Conservation (phyloP, 2,329 filamentous ascomycete genomes). For the Emericellopsis atlantica region DNA sequence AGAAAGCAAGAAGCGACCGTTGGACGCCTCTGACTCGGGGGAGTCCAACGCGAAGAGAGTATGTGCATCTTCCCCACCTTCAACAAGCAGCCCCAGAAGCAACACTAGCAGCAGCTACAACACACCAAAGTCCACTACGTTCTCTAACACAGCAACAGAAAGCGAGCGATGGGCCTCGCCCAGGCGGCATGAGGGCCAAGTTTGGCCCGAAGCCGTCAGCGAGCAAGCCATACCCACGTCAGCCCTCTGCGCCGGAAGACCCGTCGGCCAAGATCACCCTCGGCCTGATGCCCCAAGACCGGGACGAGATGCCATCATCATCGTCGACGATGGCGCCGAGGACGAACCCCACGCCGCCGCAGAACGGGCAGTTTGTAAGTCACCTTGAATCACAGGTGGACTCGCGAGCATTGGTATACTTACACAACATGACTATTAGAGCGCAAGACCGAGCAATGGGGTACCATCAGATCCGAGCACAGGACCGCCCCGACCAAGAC, state of each 20-base stretch:
- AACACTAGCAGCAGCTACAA: neutral
- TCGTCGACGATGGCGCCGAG: constrained; percentile 5
- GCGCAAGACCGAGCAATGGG: no score
- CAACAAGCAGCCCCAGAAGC: neutral
- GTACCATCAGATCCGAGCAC: no score
- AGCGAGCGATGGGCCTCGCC: constrained; percentile 15
- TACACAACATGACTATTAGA: no score
- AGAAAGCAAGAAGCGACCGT: constrained; percentile 27
- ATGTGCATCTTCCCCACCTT: constrained; percentile 10
- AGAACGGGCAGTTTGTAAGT: constrained; percentile 10
- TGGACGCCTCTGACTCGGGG: constrained; percentile 20
- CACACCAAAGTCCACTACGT: neutral
- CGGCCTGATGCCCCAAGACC: constrained; percentile 31
- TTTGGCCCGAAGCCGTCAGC: constrained; percentile 16
- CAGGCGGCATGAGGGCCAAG: constrained; percentile 19
- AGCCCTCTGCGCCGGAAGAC: constrained; percentile 21
- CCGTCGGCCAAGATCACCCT: constrained; percentile 40
- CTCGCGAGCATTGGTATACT: no score
- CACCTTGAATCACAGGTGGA: constrained; percentile 1
- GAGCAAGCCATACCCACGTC: constrained; percentile 5
- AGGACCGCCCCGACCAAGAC: neutral
- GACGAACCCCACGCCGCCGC: constrained; percentile 5
- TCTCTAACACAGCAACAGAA: constrained; percentile 13
- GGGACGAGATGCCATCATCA: constrained; percentile 19
- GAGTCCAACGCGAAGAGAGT: constrained; percentile 26